Percentiles rank a stretch among this genome's conserved stretches.
phyloP scores from a whole-genome alignment of 306 rosid genomes.

The Casuarina equisetifolia region DNA sequence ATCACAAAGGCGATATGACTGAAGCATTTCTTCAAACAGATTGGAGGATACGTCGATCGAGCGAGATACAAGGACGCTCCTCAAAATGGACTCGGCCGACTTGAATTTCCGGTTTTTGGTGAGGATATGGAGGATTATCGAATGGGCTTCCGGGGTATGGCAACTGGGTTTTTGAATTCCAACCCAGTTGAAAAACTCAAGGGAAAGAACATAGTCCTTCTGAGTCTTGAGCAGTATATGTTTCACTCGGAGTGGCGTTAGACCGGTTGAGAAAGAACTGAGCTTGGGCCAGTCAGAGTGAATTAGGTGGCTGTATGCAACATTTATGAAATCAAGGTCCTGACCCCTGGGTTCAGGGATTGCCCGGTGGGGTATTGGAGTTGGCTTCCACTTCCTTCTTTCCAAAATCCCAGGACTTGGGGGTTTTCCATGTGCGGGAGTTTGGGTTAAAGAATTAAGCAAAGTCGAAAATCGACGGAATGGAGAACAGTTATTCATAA shows the following conservation, averaged over 20 bases:
- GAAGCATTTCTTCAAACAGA: conserved; percentile 56
- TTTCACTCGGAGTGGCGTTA: conserved; percentile 62
- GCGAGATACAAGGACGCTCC: conserved; percentile 32
- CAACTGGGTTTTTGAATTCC: conserved; percentile 46
- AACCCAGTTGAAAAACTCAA: conserved; percentile 73
- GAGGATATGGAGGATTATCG: conserved; percentile 69
- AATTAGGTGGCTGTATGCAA: conserved; percentile 67
- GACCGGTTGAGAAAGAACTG: conserved; percentile 38
- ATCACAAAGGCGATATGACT: conserved; percentile 55
- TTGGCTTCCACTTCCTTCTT: conserved; percentile 26
- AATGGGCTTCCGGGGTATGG: conserved; percentile 54
- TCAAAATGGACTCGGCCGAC: conserved; percentile 50
- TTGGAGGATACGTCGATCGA: conserved; percentile 42
- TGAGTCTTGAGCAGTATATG: conserved; percentile 58
- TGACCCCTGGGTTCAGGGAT: conserved; percentile 67
- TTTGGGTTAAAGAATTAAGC: conserved; percentile 26
- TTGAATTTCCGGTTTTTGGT: conserved; percentile 62
- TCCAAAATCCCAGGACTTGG: conserved; percentile 14
- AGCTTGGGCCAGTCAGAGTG: conserved; percentile 80
- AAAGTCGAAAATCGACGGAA: conserved; percentile 45
- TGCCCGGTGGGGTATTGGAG: conserved; percentile 69
- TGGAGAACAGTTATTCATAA: conserved; percentile 6
- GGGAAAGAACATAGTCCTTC: conserved; percentile 67
- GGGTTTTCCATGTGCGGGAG: conserved; percentile 23
- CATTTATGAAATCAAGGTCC: conserved; percentile 75